phyloP scores from a whole-genome alignment of 345 rosid genomes.

The Salix suchowensis region DNA sequence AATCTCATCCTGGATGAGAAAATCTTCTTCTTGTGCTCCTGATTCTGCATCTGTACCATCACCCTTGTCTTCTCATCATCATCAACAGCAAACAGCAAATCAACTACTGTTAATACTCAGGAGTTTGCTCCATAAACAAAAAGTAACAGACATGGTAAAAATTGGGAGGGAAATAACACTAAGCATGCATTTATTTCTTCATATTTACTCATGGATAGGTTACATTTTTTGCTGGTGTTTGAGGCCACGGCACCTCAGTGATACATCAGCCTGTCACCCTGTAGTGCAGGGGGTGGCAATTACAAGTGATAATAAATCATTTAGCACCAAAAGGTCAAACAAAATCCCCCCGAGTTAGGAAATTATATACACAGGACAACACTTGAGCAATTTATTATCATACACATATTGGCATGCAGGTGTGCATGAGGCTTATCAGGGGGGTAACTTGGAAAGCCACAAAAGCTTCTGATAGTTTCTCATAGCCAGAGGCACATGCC shows the following conservation, averaged over 20 bases:
- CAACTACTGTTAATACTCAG: neutral
- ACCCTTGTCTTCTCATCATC: constrained; percentile 65
- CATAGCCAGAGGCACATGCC: neutral
- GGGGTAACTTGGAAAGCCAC: neutral
- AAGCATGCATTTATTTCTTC: neutral
- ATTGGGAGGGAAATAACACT: neutral
- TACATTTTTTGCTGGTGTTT: neutral
- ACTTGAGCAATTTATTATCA: neutral
- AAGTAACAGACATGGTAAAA: neutral
- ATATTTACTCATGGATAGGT: neutral
- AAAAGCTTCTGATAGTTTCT: neutral
- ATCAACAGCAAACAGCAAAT: constrained; percentile 18
- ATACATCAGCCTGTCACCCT: neutral
- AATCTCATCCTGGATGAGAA: constrained; percentile 84
- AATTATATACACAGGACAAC: neutral
- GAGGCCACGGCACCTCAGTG: neutral
- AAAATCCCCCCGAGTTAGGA: neutral
- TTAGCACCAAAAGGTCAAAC: neutral
- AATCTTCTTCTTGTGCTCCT: constrained; percentile 82
- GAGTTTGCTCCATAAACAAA: neutral
- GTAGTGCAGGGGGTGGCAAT: neutral
- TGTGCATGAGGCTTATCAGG: neutral
- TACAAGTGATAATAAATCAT: neutral
- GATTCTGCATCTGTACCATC: constrained; percentile 71
- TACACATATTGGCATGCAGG: neutral